These are phyloP conservation scores for Xylariaceae sp. DNA, from an alignment of 2,329 filamentous ascomycete genomes.

Conservation along the genomic window DNA sequence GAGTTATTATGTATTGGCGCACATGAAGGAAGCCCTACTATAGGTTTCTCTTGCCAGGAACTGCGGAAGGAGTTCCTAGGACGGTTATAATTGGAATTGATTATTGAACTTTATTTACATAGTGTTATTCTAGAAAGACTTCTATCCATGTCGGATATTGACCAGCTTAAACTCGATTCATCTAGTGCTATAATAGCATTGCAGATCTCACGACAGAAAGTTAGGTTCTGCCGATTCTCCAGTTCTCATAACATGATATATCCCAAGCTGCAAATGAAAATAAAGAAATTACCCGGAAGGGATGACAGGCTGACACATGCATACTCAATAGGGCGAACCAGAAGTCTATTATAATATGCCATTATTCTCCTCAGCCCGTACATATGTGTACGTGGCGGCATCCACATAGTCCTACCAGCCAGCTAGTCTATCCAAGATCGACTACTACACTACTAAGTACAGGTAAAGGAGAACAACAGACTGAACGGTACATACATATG, in stretches of 20 bases:
- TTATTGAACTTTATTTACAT: background rate
- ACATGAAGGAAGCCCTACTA: too few relatives aligned
- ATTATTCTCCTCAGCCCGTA: background rate
- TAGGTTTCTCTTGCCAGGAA: too few relatives aligned
- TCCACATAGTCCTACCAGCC: too few relatives aligned
- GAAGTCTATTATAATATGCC: background rate
- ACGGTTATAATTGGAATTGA: background rate
- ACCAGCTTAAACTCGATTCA: background rate
- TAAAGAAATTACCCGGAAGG: background rate
- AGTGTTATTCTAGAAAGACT: background rate
- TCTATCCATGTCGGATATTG: background rate
- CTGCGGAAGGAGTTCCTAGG: background rate
- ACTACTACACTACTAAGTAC: too few relatives aligned
- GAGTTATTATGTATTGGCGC: too few relatives aligned
- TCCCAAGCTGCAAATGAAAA: too few relatives aligned
- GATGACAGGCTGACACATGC: background rate
- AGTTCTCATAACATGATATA: too few relatives aligned
- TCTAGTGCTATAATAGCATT: background rate
- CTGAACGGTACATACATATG: background rate
- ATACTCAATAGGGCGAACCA: background rate
- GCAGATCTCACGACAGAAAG: background rate
- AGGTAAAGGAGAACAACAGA: too few relatives aligned
- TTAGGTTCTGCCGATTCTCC: background rate
- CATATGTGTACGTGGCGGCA: too few relatives aligned
- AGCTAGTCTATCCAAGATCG: too few relatives aligned